Evolutionary conservation across 345 rosid species (phyloP), one percentile per base, ranked within the genome.

Genomic region (Dovyalis caffra): DNA sequence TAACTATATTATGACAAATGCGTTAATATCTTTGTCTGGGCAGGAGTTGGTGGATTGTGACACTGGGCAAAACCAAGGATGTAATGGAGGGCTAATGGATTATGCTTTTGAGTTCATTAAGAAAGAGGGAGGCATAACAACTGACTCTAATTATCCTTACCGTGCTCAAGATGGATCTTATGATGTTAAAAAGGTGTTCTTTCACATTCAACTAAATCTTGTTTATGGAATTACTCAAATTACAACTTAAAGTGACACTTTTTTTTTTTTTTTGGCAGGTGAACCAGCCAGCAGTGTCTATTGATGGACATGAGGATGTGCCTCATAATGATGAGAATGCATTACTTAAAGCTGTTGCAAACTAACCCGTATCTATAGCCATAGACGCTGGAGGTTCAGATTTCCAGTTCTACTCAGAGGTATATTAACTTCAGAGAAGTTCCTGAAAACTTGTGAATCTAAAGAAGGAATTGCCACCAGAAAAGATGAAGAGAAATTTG

Each of bases 321-420:
- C 90, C 87, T n/a, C 38, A 16, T 28, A 82, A 80, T 38, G 78
- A 86, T 60, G 89, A 87, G 72, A 74, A 45, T 51, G 79, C 87
- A 31, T 73, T 89, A 8, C 82, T 83, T 1, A 81, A 85, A 67
- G 89, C 84, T 0, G 90, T 82, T 5, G 85, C 86, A 7, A 79
- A 73, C 73, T 91, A 91, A 70, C 94, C 91, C 10, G 85, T 88
- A 12, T 80, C 90, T 4, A 91, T 91, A 2, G 92, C 97, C 56
- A 88, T 91, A 8, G 97, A 91, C 18, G 88, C 91, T 21, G 92
- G 88, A 8, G 82, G 92, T 76, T 83, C 87, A 5, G 94, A 91
- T 77, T 89, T 91, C 72, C 89, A 89, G 81, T 85, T 91, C 84
- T 91, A 88, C 87, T 88, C 90, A 16, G 91, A 89, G 91, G 90